phyloP scores from a whole-genome alignment of 306 rosid genomes.

The Delonix regia region DNA sequence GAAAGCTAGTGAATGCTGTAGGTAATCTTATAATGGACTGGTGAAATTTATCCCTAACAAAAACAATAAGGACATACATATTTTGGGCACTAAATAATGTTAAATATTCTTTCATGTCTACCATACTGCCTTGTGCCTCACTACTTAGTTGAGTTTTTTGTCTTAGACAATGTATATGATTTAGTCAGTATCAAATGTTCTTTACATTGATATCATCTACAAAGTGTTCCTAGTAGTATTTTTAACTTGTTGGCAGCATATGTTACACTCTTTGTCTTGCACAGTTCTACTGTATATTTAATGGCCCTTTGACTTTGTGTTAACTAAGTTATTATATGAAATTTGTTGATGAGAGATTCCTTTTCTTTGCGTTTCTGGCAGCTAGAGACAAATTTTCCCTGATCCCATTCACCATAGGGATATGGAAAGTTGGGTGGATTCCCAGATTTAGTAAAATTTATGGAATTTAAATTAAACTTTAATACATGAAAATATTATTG shows the following conservation, averaged over 20 bases:
- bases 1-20: constrained; percentile 4
- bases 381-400: background rate
- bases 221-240: background rate
- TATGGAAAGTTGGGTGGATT: background rate
- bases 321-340: background rate
- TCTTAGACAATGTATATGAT: background rate
- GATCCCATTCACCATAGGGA: background rate
- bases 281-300: background rate
- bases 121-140: background rate
- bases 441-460: background rate
- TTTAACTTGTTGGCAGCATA: background rate
- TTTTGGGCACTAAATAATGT: background rate
- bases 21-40: background rate
- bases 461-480: background rate
- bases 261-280: background rate
- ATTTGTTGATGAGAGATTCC: constrained; percentile 21
- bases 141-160: background rate
- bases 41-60: background rate
- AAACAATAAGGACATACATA: background rate
- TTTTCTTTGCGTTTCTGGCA: background rate
- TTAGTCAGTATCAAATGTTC: background rate
- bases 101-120: background rate
- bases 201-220: background rate
- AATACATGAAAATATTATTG: background rate
- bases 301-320: background rate